Evolutionary conservation across 441 rosid species (phyloP).

Genomic region (Macaranga tanarius): DNA sequence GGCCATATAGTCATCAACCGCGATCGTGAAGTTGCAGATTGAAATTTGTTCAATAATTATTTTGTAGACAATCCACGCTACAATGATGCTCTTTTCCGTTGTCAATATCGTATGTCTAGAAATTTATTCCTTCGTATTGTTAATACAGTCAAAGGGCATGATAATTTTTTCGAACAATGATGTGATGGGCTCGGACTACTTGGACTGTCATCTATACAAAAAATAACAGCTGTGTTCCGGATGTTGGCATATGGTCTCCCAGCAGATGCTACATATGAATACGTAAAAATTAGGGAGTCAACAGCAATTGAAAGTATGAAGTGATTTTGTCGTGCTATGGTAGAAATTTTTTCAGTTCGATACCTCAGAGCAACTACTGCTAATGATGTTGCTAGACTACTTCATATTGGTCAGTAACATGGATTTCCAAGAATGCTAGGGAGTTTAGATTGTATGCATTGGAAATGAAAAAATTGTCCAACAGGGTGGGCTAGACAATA

Average conservation of each 20-base stretch:
- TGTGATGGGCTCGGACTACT: not conserved
- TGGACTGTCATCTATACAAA: not conserved
- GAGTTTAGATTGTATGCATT: not conserved
- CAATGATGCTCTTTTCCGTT: not conserved
- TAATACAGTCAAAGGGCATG: not conserved
- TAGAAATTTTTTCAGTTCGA: not conserved
- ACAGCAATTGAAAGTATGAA: no score
- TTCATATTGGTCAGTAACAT: not conserved
- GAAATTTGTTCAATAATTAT: not conserved
- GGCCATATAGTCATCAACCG: not conserved
- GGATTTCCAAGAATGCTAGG: not conserved
- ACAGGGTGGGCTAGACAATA: not conserved
- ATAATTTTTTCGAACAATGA: not conserved
- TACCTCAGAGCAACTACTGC: not conserved
- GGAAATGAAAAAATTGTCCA: constrained; percentile 1
- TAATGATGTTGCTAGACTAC: not conserved
- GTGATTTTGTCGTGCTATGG: no score
- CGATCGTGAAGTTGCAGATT: not conserved
- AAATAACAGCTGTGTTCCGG: not conserved
- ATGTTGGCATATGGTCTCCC: not conserved
- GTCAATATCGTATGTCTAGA: not conserved
- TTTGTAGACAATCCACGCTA: not conserved
- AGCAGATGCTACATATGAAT: not conserved
- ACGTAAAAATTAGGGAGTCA: no score
- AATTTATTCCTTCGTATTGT: not conserved